A percentile compares a stretch with the other conserved stretches of the same genome.
phyloP scores from a whole-genome alignment of 192 early-diverging fungal genomes.

The Coemansia sp. region DNA sequence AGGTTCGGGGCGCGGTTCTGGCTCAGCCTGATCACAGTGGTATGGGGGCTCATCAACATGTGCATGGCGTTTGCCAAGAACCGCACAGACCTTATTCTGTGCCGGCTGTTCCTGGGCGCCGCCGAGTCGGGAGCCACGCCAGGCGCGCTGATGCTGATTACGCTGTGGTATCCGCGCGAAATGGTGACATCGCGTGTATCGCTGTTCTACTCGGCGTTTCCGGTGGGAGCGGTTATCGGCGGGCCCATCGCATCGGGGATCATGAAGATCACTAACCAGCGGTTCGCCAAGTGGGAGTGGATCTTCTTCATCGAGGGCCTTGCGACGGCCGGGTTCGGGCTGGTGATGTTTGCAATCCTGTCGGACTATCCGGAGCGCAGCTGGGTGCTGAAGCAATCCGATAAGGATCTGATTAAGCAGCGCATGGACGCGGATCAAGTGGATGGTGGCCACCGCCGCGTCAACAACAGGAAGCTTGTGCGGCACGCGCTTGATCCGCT shows the following conservation, averaged over 20 bases:
- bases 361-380: conserved; percentile 47
- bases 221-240: conserved; percentile 41
- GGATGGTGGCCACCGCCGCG: conserved; percentile 33
- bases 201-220: conserved; percentile 48
- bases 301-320: conserved; percentile 54
- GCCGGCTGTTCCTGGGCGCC: conserved; percentile 48
- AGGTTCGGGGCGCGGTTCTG: conserved; percentile 46
- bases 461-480: conserved; percentile 27
- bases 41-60: conserved; percentile 56
- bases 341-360: conserved; percentile 35
- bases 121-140: conserved; percentile 50
- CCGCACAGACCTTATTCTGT: conserved; percentile 35
- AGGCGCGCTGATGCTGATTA: conserved; percentile 46
- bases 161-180: conserved; percentile 50
- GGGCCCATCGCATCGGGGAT: conserved; percentile 49
- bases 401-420: conserved; percentile 32
- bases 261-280: conserved; percentile 34
- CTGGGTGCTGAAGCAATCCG: conserved; percentile 32
- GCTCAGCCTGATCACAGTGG: conserved; percentile 48
- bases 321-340: conserved; percentile 33
- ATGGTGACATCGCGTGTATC: conserved; percentile 50
- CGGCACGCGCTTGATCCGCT: conserved; percentile 29
- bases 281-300: conserved; percentile 45
- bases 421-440: conserved; percentile 37
- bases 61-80: conserved; percentile 55